Base-by-base conservation (phyloP, 352 stramenopile genomes). In the Phytophthora quininea region DNA sequence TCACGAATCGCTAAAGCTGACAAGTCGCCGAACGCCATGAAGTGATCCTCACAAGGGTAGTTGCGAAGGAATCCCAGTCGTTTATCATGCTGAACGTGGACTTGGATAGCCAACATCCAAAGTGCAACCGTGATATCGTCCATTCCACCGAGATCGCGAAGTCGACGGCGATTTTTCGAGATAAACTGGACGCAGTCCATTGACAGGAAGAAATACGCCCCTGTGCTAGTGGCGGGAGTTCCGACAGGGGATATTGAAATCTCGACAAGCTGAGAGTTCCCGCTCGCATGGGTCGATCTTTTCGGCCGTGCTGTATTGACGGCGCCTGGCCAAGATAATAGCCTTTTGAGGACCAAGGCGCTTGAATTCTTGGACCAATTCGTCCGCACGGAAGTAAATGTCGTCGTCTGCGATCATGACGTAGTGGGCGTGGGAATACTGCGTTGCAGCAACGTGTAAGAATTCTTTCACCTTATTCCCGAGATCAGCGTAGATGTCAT, bases 61-160 rank as follows among this genome's bases (percentile, higher is more conserved):
- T 66, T 53, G 10, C 69, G 62, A 7, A 87, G 37, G 33, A 79
- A 77, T 3, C 52, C 27, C 4, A 91, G 75, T 14, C 62, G 33
- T 6, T 14, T 15, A 12, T 37, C 2, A 46, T 87, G 71, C 11
- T 59, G 43, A 1, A 73, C 58, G 9, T 73, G 70, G 10, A 90
- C 80, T 48, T 87, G 73, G 14, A 83, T 73, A 1, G 55, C 53
- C 19, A 84, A 54, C 66, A 88, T 62, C 82, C 82, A 89, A 11
- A 85, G 58, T 1, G 77, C 68, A 9, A 90, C 64, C 0, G 79
- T 79, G 11, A 86, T 80, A 60, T 90, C 82, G 49, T 89, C 82
- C 6, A 90, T 64, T 1, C 51, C 58, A 6, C 77, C 79, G 5
- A 86, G 42, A 24, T 60, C 64, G 4, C 54, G 64, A 12, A 79